A percentile compares a stretch with the other conserved stretches of the same genome.
phyloP scores from a whole-genome alignment of 352 stramenopile genomes.

The Pythium grandisporangium region DNA sequence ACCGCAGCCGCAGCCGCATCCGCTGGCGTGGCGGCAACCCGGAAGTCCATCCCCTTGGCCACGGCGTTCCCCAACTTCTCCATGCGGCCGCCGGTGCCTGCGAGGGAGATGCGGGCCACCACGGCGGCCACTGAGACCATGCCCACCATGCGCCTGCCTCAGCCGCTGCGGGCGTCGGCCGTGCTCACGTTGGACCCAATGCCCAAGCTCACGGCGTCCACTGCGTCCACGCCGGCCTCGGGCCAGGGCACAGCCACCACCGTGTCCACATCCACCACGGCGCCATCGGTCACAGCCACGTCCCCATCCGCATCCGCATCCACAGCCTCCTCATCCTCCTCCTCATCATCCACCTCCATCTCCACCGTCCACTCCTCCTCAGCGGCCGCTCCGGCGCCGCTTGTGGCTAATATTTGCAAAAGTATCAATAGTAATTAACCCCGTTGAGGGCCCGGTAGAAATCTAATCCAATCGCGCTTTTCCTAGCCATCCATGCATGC shows the following conservation, averaged over 20 bases:
- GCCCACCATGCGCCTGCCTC: too few species aligned
- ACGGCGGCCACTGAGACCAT: too few species aligned
- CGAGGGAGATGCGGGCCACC: too few species aligned
- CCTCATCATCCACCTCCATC: neutral
- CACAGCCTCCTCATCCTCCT: neutral
- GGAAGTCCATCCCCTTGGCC: too few species aligned
- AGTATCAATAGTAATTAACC: constrained; percentile 26
- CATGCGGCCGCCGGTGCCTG: too few species aligned
- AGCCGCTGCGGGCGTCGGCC: constrained; percentile 1
- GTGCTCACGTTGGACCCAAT: neutral
- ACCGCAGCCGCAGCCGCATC: too few species aligned
- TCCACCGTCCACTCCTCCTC: neutral
- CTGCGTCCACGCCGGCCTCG: constrained; percentile 4
- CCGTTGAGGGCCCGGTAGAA: too few species aligned
- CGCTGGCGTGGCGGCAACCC: too few species aligned
- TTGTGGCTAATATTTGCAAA: constrained; percentile 19
- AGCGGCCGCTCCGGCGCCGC: neutral
- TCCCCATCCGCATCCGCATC: neutral
- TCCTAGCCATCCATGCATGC: too few species aligned
- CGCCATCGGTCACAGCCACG: neutral
- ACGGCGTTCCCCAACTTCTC: constrained; percentile 3
- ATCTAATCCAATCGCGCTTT: too few species aligned
- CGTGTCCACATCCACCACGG: neutral
- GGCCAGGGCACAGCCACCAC: too few species aligned
- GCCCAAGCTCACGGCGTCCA: constrained; percentile 2